Percentiles rank a stretch among this genome's conserved stretches.
These are phyloP conservation scores for Chlorella vulgaris DNA, from an alignment of 139 green algal species.

Conservation along the genomic window DNA sequence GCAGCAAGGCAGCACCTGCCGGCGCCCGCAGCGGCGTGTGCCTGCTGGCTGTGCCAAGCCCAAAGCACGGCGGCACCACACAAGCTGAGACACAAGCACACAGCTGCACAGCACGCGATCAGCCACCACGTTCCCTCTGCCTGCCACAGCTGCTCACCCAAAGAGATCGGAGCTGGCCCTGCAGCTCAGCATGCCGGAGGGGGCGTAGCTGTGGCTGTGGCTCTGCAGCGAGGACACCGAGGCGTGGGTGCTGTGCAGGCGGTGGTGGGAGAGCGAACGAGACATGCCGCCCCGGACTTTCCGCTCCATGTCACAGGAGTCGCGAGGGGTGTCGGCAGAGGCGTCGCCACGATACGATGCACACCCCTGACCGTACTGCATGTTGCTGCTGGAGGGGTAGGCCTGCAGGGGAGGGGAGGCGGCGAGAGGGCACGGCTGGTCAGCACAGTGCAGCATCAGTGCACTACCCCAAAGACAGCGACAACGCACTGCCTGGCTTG, in stretches of 20 bases:
- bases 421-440: background rate
- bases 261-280: conserved; percentile 8
- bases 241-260: background rate
- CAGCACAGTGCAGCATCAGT: background rate
- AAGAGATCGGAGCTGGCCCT: background rate
- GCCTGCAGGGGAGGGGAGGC: conserved; percentile 2
- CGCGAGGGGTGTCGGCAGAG: conserved; percentile 19
- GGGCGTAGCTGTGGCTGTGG: background rate
- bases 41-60: no score
- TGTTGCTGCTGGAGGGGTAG: conserved; percentile 18
- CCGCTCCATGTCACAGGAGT: background rate
- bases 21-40: no score
- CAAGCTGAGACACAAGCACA: no score
- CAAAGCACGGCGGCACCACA: no score
- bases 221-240: conserved; percentile 7
- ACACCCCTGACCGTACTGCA: background rate
- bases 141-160: background rate
- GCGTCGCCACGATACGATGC: conserved; percentile 5
- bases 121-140: no score
- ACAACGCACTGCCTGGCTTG: background rate
- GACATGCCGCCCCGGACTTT: conserved; percentile 35
- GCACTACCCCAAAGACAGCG: background rate
- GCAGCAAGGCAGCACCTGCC: no score
- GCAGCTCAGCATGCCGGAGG: background rate
- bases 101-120: no score